Percentiles rank a stretch among this genome's conserved stretches.
phyloP scores from a whole-genome alignment of 2,329 filamentous ascomycete species.

The Zarea fungicola region DNA sequence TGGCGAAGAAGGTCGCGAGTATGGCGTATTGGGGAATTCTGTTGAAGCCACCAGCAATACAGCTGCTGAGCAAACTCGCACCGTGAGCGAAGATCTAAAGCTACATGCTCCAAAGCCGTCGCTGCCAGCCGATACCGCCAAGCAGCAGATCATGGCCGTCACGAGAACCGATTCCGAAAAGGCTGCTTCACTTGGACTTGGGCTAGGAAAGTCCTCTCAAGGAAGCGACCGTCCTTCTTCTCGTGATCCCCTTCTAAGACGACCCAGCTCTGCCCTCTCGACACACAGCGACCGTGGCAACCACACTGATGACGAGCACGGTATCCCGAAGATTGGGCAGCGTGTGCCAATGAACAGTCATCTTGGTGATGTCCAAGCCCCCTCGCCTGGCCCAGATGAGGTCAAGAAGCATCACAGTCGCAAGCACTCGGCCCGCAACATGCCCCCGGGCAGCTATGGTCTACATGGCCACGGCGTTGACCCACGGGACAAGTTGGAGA shows the following conservation, averaged over 20 bases:
- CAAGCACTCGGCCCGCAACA: conserved; percentile 64
- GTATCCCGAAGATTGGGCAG: conserved; percentile 87
- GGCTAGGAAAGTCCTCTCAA: conserved; percentile 64
- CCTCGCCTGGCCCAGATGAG: conserved; percentile 56
- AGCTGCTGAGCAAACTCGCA: conserved; percentile 67
- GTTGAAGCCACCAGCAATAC: conserved; percentile 34
- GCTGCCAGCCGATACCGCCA: conserved; percentile 73
- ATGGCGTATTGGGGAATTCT: conserved; percentile 55
- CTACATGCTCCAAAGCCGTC: conserved; percentile 87
- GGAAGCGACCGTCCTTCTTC: conserved; percentile 44
- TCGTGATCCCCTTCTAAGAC: conserved; percentile 54
- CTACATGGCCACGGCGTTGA: conserved; percentile 80
- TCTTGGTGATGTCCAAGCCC: conserved; percentile 93
- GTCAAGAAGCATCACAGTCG: conserved; percentile 57
- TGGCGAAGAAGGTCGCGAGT: conserved; percentile 87
- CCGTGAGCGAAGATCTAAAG: conserved; percentile 73
- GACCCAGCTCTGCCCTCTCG: conserved; percentile 55
- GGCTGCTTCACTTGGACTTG: conserved; percentile 80
- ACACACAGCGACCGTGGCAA: conserved; percentile 43
- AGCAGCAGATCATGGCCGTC: conserved; percentile 74
- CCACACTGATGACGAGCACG: conserved; percentile 68
- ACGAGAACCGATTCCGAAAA: conserved; percentile 88
- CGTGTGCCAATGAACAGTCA: conserved; percentile 91
- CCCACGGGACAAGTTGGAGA: conserved; percentile 76
- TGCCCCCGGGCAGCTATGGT: conserved; percentile 86